Percentiles rank a stretch among this genome's conserved stretches.
phyloP scores from a whole-genome alignment of 495 filamentous ascomycete species.

The Trichoderma virens region DNA sequence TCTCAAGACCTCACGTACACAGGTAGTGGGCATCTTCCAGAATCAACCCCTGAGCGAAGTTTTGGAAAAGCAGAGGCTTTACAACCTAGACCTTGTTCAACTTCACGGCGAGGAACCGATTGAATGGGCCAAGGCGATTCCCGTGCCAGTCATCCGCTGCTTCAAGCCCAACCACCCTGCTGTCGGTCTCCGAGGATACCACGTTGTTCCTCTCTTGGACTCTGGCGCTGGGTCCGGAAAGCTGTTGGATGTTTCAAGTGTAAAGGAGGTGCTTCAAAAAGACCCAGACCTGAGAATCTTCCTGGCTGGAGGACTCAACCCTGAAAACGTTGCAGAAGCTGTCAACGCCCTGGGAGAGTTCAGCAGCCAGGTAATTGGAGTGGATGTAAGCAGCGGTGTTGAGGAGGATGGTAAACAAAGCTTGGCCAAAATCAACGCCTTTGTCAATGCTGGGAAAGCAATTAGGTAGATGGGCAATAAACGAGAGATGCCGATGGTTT shows the following conservation, averaged over 20 bases:
- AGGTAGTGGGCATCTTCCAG: conserved; percentile 90
- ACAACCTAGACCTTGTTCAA: conserved; percentile 85
- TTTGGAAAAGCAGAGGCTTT: conserved; percentile 60
- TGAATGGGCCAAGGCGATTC: conserved; percentile 81
- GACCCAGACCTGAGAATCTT: conserved; percentile 58
- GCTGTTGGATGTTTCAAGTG: conserved; percentile 56
- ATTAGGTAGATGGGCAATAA: conserved; percentile 24
- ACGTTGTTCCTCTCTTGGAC: conserved; percentile 75
- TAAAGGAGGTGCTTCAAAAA: conserved; percentile 51
- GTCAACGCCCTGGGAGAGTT: conserved; percentile 50
- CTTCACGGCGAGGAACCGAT: conserved; percentile 86
- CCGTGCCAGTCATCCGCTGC: conserved; percentile 79
- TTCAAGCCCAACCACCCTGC: conserved; percentile 68
- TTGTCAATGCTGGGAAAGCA: conserved; percentile 65
- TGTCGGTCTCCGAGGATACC: conserved; percentile 68
- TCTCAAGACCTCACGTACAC: conserved; percentile 44
- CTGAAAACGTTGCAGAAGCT: conserved; percentile 61
- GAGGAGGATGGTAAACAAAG: conserved; percentile 78
- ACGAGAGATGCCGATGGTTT: background rate
- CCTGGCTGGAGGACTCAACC: conserved; percentile 74
- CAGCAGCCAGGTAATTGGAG: conserved; percentile 57
- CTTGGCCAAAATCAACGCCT: conserved; percentile 70
- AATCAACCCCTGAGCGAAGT: conserved; percentile 81
- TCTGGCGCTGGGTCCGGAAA: conserved; percentile 78
- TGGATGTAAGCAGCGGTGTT: conserved; percentile 92